Percentiles rank a stretch among this genome's conserved stretches.
Conservation (phyloP, 495 filamentous ascomycete species). For the Trichoderma asperelloides region DNA sequence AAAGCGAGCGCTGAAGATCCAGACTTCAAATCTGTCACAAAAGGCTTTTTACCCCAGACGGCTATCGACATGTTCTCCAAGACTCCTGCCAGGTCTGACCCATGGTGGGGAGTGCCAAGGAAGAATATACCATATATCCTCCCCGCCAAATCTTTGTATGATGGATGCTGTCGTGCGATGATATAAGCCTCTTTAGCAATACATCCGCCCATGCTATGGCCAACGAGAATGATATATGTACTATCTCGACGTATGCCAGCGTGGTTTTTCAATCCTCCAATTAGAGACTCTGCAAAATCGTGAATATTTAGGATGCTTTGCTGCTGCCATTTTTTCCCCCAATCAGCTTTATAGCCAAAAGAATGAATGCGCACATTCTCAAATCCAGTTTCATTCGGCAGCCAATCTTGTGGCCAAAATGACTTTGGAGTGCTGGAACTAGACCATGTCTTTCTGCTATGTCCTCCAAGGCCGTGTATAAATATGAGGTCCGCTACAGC, state of each 20-base stretch:
- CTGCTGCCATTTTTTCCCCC: too few relatives aligned
- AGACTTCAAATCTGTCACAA: slow-evolving; percentile 16
- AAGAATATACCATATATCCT: slow-evolving; percentile 41
- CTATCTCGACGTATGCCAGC: slow-evolving; percentile 11
- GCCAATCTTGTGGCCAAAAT: slow-evolving; percentile 18
- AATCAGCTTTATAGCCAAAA: too few relatives aligned
- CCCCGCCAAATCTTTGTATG: slow-evolving; percentile 19
- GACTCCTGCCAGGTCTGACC: slow-evolving; percentile 34
- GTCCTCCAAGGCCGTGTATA: too few relatives aligned
- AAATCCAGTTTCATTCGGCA: slow-evolving; percentile 25
- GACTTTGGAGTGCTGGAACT: too few relatives aligned
- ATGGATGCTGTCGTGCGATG: slow-evolving; percentile 20
- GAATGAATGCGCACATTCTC: too few relatives aligned
- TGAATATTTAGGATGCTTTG: slow-evolving; percentile 11
- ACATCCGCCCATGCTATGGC: slow-evolving; percentile 46
- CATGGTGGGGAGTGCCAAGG: slow-evolving; percentile 44
- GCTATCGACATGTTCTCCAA: slow-evolving; percentile 30
- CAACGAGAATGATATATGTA: slow-evolving; percentile 36
- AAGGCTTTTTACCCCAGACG: slow-evolving; percentile 17
- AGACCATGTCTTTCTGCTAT: too few relatives aligned
- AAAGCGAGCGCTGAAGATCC: slow-evolving; percentile 14
- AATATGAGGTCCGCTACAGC: too few relatives aligned
- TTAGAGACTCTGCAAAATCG: slow-evolving; percentile 12
- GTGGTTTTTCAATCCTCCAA: too few relatives aligned
- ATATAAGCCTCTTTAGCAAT: slow-evolving; percentile 41